Evolutionary conservation across 805 yeast species (phyloP).

Genomic region (Sugiyamaella valdiviana): DNA sequence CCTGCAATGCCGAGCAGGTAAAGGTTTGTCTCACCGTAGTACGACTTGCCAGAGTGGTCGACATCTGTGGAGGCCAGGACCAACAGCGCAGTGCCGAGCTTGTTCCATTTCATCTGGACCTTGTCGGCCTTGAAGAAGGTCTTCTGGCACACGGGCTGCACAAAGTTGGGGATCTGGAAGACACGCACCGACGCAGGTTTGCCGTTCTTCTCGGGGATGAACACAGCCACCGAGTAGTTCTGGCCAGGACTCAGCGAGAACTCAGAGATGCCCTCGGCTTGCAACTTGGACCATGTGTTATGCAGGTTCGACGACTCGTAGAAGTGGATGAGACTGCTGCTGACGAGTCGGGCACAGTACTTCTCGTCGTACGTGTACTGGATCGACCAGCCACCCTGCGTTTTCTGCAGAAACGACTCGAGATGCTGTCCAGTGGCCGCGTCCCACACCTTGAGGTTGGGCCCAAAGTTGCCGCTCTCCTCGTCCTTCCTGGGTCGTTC

Average conservation of each 20-base stretch:
- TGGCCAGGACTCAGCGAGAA: slow-evolving; percentile 80
- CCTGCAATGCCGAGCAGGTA: slow-evolving; percentile 90
- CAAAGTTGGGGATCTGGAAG: slow-evolving; percentile 69
- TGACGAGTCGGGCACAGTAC: slow-evolving; percentile 53
- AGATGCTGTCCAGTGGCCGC: slow-evolving; percentile 44
- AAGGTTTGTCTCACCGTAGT: slow-evolving; percentile 93
- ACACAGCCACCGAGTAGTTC: slow-evolving; percentile 84
- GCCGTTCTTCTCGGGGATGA: slow-evolving; percentile 79
- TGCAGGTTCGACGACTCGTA: slow-evolving; percentile 42
- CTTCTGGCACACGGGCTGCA: slow-evolving; percentile 75
- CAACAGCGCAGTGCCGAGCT: slow-evolving; percentile 85
- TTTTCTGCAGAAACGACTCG: slow-evolving; percentile 65
- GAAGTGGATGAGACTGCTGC: slow-evolving; percentile 58
- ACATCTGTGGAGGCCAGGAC: slow-evolving; percentile 95
- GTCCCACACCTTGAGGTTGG: slow-evolving; percentile 75
- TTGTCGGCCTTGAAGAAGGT: slow-evolving; percentile 93
- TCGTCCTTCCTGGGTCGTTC: slow-evolving; percentile 71
- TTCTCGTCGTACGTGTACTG: slow-evolving; percentile 81
- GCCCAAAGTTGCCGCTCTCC: slow-evolving; percentile 65
- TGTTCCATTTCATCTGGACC: slow-evolving; percentile 89
- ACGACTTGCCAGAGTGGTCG: slow-evolving; percentile 86
- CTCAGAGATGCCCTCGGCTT: slow-evolving; percentile 45
- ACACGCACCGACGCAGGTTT: slow-evolving; percentile 86
- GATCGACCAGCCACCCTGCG: slow-evolving; percentile 85
- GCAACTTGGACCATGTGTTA: slow-evolving; percentile 53